phyloP scores from a whole-genome alignment of 2,329 filamentous ascomycete genomes.

The Phialemonium atrogriseum region DNA sequence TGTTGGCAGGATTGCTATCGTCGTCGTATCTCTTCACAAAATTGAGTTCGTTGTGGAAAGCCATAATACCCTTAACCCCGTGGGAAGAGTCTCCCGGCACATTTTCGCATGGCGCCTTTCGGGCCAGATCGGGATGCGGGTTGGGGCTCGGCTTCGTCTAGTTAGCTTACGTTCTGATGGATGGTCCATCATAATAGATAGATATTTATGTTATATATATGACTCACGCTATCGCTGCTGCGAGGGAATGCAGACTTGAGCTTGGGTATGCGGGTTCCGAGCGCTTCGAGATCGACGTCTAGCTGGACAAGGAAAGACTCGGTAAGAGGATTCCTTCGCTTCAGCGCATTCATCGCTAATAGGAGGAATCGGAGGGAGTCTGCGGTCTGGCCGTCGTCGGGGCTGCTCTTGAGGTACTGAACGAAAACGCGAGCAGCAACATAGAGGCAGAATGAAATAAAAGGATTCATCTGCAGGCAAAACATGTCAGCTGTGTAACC shows the following conservation, averaged over 20 bases:
- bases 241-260: conserved; percentile 47
- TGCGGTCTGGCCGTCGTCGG: conserved; percentile 68
- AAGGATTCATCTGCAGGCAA: conserved; percentile 72
- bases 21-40: conserved; percentile 32
- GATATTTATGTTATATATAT: no score
- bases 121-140: conserved; percentile 6
- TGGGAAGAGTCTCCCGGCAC: no score
- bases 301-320: conserved; percentile 92
- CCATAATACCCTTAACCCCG: conserved; percentile 34
- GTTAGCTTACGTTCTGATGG: no score
- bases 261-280: conserved; percentile 54
- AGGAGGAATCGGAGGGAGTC: conserved; percentile 87
- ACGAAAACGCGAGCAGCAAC: conserved; percentile 94
- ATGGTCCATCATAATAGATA: no score
- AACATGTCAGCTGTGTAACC: conserved; percentile 13
- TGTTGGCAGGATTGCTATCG: conserved; percentile 28
- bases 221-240: conserved; percentile 41
- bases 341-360: conserved; percentile 82
- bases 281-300: conserved; percentile 78
- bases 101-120: conserved; percentile 10
- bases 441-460: conserved; percentile 91
- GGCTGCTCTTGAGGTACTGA: conserved; percentile 91
- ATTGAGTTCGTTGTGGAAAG: conserved; percentile 35
- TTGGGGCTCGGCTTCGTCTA: conserved; percentile 6
- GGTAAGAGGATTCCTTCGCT: conserved; percentile 79